These are phyloP conservation scores for Coemansia sp. DNA, from an alignment of 192 early-diverging fungal genomes.

Conservation along the genomic window DNA sequence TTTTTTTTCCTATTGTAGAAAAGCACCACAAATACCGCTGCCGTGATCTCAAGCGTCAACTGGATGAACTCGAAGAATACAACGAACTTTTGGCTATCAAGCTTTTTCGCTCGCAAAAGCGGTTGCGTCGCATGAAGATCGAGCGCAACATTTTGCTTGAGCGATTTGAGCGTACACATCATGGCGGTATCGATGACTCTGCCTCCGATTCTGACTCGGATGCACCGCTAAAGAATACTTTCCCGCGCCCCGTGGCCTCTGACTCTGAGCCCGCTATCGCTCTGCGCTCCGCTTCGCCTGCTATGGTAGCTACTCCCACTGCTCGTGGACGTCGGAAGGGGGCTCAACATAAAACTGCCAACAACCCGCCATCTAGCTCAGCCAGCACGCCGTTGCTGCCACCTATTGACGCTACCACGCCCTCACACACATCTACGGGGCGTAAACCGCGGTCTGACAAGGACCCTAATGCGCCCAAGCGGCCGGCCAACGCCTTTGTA, in stretches of 20 bases:
- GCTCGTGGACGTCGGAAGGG: constrained; percentile 23
- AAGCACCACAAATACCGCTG: constrained; percentile 58
- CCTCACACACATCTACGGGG: neutral
- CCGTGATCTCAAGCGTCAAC: constrained; percentile 53
- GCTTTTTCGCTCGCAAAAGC: constrained; percentile 47
- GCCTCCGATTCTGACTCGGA: constrained; percentile 38
- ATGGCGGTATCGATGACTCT: constrained; percentile 26
- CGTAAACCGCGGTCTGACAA: constrained; percentile 38
- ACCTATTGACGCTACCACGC: constrained; percentile 14
- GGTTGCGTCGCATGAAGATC: constrained; percentile 52
- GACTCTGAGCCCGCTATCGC: constrained; percentile 31
- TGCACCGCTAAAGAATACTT: constrained; percentile 46
- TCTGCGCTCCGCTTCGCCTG: constrained; percentile 4
- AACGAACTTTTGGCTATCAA: constrained; percentile 51
- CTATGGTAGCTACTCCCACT: neutral
- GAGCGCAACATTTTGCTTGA: constrained; percentile 52
- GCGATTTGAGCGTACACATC: constrained; percentile 44
- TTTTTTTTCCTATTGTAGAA: constrained; percentile 27
- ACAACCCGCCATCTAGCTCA: constrained; percentile 20
- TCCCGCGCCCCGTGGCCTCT: constrained; percentile 28
- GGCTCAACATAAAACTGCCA: neutral
- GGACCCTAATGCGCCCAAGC: constrained; percentile 55
- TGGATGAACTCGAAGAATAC: constrained; percentile 57
- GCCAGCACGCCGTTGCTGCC: constrained; percentile 36
- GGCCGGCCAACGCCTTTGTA: constrained; percentile 57